phyloP scores from a whole-genome alignment of 2,329 filamentous ascomycete genomes.

The Cytospora piceicola region DNA sequence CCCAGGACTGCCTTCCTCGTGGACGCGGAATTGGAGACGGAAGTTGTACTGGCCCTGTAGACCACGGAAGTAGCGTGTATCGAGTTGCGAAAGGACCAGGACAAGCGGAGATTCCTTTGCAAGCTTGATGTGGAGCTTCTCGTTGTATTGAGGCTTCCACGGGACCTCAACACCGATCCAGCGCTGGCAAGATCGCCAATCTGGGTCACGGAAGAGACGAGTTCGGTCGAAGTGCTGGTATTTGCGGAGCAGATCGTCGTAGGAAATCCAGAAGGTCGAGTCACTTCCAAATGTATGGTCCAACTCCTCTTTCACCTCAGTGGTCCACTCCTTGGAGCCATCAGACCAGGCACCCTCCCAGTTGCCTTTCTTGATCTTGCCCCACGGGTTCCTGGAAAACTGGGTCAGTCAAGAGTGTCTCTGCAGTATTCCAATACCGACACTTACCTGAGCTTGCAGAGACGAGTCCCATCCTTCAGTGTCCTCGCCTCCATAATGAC shows the following conservation, averaged over 20 bases:
- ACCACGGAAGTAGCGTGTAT: constrained; percentile 61
- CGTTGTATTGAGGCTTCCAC: constrained; percentile 60
- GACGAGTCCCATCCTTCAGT: constrained; percentile 63
- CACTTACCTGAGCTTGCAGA: constrained; percentile 60
- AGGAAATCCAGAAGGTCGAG: constrained; percentile 66
- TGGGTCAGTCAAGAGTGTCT: neutral
- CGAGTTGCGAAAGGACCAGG: constrained; percentile 61
- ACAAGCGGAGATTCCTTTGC: constrained; percentile 55
- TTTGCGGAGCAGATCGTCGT: constrained; percentile 61
- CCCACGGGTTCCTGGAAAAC: constrained; percentile 72
- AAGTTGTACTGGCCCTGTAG: constrained; percentile 61
- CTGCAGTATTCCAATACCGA: rapidly evolving
- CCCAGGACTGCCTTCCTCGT: constrained; percentile 47
- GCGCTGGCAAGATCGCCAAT: constrained; percentile 56
- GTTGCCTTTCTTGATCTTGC: constrained; percentile 73
- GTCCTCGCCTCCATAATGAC: constrained; percentile 58
- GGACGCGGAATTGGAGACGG: constrained; percentile 57
- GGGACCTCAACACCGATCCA: constrained; percentile 52
- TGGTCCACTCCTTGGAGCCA: constrained; percentile 82
- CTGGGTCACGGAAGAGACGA: constrained; percentile 57
- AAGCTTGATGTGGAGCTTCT: constrained; percentile 58
- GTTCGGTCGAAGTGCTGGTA: constrained; percentile 63
- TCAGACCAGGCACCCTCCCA: constrained; percentile 83
- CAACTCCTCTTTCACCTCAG: constrained; percentile 75
- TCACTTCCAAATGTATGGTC: constrained; percentile 78